A percentile compares a stretch with the other conserved stretches of the same genome.
Conservation (phyloP, 2,329 filamentous ascomycete genomes). For the Epichloe elymi region DNA sequence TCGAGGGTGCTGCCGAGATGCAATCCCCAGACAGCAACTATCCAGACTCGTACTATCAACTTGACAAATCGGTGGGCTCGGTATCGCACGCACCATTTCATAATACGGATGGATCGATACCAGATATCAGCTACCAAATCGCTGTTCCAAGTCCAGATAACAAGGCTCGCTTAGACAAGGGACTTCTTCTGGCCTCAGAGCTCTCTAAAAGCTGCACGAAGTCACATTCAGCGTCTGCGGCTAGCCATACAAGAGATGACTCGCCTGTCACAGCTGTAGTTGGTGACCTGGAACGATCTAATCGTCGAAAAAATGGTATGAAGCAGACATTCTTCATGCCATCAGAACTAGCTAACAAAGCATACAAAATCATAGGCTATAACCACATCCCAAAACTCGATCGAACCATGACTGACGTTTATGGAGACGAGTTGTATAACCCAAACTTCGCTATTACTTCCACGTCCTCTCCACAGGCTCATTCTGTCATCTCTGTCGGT, state of each 20-base stretch:
- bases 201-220: constrained; percentile 26
- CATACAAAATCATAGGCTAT: constrained; percentile 32
- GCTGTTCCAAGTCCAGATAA: constrained; percentile 23
- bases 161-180: constrained; percentile 27
- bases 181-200: constrained; percentile 33
- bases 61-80: constrained; percentile 30
- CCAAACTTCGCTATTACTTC: constrained; percentile 49
- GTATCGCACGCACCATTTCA: constrained; percentile 29
- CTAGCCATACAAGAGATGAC: constrained; percentile 43
- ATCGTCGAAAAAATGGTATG: constrained; percentile 44
- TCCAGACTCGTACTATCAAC: constrained; percentile 30
- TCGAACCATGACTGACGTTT: constrained; percentile 75
- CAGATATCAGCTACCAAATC: constrained; percentile 28
- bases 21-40: constrained; percentile 15
- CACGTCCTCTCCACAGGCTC: constrained; percentile 35
- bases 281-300: constrained; percentile 34
- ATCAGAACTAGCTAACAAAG: constrained; percentile 17
- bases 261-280: constrained; percentile 44
- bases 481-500: constrained; percentile 31
- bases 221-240: constrained; percentile 42
- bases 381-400: constrained; percentile 59
- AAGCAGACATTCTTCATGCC: not conserved
- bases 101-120: constrained; percentile 22
- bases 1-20: constrained; percentile 34
- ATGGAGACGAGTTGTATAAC: constrained; percentile 74